Conservation (phyloP, 352 stramenopile genomes). For the Globisporangium nunn region DNA sequence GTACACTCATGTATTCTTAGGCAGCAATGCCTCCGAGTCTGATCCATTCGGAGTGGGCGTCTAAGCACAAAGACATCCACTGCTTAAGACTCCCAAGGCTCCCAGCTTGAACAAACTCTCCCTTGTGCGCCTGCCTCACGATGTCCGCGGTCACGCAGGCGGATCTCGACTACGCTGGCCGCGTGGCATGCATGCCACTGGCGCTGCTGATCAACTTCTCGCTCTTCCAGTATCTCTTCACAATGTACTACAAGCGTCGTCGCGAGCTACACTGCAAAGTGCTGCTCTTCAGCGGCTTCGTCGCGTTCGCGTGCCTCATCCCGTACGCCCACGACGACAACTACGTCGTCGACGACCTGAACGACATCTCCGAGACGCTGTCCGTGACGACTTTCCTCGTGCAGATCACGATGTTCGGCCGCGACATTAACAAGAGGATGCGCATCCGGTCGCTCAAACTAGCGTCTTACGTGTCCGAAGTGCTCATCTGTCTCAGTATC, state of each 20-base stretch:
- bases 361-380: conserved; percentile 29
- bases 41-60: too few relatives aligned
- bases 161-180: not conserved
- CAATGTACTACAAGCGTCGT: conserved; percentile 18
- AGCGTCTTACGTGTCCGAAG: conserved; percentile 6
- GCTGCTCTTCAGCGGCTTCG: conserved; percentile 11
- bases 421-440: conserved; percentile 24
- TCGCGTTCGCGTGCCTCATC: conserved; percentile 15
- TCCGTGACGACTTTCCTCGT: conserved; percentile 25
- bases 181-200: not conserved
- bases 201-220: conserved; percentile 26
- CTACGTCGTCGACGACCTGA: conserved; percentile 14
- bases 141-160: not conserved
- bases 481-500: conserved; percentile 11
- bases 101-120: too few relatives aligned
- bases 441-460: conserved; percentile 15
- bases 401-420: conserved; percentile 29
- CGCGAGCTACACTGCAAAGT: not conserved
- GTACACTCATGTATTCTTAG: too few relatives aligned
- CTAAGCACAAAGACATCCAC: too few relatives aligned
- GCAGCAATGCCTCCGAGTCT: too few relatives aligned
- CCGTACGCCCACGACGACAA: conserved; percentile 15
- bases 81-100: too few relatives aligned
- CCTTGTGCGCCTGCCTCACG: not conserved
- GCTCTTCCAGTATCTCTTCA: conserved; percentile 29